Evolutionary conservation across 2,329 filamentous ascomycete genomes (phyloP), one percentile per base, ranked within the genome.

Genomic region (Alternaria gansuensis): DNA sequence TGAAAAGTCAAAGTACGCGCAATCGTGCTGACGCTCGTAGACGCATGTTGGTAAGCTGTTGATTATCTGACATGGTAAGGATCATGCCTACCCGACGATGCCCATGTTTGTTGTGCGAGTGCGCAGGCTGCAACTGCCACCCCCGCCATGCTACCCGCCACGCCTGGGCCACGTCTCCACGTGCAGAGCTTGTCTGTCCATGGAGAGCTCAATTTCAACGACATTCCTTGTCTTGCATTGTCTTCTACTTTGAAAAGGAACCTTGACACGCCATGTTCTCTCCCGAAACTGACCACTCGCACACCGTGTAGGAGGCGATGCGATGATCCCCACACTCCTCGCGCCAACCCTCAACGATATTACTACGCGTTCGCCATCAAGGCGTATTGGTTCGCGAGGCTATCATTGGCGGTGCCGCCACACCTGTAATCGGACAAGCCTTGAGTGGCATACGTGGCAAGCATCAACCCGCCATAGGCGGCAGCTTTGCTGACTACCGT

Each of bases 181-280:
- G 57, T 57, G 24, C 43, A 33, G 33, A 43, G 62, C 57, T 57
- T 61, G 36, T 54, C 54, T 62, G 62, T 66, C 66, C 60, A 66
- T 65, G 64, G 52, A 36, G 40, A 51, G 50, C 61, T 61, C 59
- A 65, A 64, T 51, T 45, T 53, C 60, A 64, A 70, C 69, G 59
- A 67, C 68, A 63, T 44, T 21, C 39, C 46, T 46, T 50, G 49
- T 24, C 17, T 43, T 13, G 31, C 48, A 28, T 26, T 36, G 28
- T 40, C 54, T 39, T 29, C 24, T 23, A 21, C 13, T 24, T 50
- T 7, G 28, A 4, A 13, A 13, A 17, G 14, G 39, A 31, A 31
- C 8, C 17, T 28, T 21, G 23, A 23, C 45, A 28, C 28, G 5
- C 14, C 52, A 41, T 40, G 17, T 39, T 37, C 33, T 33, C n/a